Base-by-base conservation (phyloP, 2,329 filamentous ascomycete species). In the Monilinia fructicola region DNA sequence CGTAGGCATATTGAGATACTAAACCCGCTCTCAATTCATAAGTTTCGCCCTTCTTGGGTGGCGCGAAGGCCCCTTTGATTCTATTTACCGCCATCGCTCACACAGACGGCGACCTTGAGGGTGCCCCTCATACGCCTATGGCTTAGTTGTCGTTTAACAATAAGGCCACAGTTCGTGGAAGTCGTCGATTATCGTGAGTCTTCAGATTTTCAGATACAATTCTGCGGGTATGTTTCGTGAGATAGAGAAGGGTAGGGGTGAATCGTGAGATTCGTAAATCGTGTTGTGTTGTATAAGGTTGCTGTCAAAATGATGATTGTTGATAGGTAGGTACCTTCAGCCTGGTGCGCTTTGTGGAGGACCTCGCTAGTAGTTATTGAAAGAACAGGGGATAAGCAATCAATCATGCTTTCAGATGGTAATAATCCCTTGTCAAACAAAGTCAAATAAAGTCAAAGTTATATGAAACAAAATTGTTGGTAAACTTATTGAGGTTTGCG, bases 1-100 rank as follows among this genome's bases (percentile, higher is more conserved):
- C 95, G 81, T 96, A 97, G 68, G 95, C 95, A 90, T 98, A 99
- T 82, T 99, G 95, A 71, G 95, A 99, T 71, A 96, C 95, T 78
- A 99, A 83, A 50, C 95, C 95, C 71, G 94, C 92, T 78, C 95
- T 90, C 80, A 99, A 82, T 84, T 99, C 95, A 78, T 97, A 98
- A 21, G 95, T 99, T 82, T 99, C 95, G 78, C 95, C 95, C 83
- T 99, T 99, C 76, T 90, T 88, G 74, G 95, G 95, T 78, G 89
- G 89, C 78, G 92, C 90, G 79, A 99, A 97, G 76, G 94, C 95
- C 80, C 91, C 93, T 78, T 91, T 89, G 79, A 99, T 95, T 79
- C 94, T 90, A 82, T 95, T 98, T 78, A 98, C 94, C 77, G 95
- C 94, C 92, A 96, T 97, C 74, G 76, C 69, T 76, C 74, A 75